These are phyloP conservation scores for Batrachochytrium dendrobatidis DNA, from an alignment of 371 early-diverging fungal genomes.

Conservation along the genomic window DNA sequence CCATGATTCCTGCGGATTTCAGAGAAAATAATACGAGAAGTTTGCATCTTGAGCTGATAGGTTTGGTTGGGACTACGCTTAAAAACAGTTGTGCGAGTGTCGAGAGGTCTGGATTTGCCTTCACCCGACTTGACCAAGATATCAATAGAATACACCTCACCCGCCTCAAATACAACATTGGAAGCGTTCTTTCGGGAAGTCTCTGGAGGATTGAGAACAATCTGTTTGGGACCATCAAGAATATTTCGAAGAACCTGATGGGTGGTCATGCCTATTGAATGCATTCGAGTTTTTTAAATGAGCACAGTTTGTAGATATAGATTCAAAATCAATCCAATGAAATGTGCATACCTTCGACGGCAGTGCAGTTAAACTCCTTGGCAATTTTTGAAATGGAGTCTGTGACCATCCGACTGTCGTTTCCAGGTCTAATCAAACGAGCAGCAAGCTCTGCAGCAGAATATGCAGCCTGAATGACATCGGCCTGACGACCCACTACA, in stretches of 20 bases:
- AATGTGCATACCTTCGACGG: conserved; percentile 60
- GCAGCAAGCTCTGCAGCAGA: conserved; percentile 41
- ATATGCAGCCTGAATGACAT: conserved; percentile 81
- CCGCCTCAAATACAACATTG: conserved; percentile 67
- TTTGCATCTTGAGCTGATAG: conserved; percentile 80
- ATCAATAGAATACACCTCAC: conserved; percentile 43
- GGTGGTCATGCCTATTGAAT: conserved; percentile 54
- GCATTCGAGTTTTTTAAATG: background rate
- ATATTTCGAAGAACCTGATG: conserved; percentile 75
- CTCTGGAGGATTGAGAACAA: conserved; percentile 75
- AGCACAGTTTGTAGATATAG: background rate
- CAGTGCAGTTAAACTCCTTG: conserved; percentile 73
- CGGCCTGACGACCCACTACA: conserved; percentile 77
- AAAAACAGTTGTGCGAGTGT: conserved; percentile 73
- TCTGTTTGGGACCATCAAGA: conserved; percentile 75
- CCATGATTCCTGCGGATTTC: conserved; percentile 66
- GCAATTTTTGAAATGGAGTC: conserved; percentile 68
- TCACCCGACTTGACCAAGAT: conserved; percentile 70
- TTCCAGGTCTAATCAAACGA: conserved; percentile 79
- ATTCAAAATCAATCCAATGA: background rate
- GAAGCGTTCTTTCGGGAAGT: conserved; percentile 61
- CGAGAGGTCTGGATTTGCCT: conserved; percentile 57
- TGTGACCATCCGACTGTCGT: conserved; percentile 67
- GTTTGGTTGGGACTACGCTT: conserved; percentile 67
- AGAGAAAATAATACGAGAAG: conserved; percentile 66